Conservation (phyloP, 805 yeast genomes). For the Saturnispora halmiae region DNA sequence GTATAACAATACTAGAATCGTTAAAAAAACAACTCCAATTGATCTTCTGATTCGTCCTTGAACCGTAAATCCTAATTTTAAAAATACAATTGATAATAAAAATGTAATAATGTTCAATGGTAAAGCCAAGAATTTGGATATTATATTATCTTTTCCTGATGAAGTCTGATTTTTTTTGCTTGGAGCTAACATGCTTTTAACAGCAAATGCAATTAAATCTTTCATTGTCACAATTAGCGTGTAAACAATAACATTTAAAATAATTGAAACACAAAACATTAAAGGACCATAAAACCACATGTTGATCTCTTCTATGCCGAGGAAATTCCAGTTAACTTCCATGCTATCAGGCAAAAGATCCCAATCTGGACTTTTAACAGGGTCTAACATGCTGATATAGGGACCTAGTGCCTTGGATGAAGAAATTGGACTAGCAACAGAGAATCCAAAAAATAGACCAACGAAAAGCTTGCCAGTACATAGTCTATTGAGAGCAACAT, state of each 20-base stretch:
- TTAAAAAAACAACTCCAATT: constrained; percentile 12
- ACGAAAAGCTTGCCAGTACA: constrained; percentile 25
- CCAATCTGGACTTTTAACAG: constrained; percentile 38
- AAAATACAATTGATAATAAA: constrained; percentile 1
- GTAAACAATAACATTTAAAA: constrained; percentile 34
- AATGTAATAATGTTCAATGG: constrained; percentile 7
- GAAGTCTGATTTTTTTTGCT: not conserved
- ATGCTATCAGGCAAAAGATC: constrained; percentile 9
- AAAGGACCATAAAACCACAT: constrained; percentile 53
- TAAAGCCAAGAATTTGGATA: not conserved
- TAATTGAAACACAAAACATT: constrained; percentile 38
- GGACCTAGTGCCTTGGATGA: constrained; percentile 34
- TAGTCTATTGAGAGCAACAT: constrained; percentile 36
- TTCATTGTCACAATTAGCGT: constrained; percentile 17
- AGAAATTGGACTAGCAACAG: constrained; percentile 27
- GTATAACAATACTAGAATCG: constrained; percentile 31
- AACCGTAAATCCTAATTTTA: constrained; percentile 5
- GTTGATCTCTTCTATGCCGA: constrained; percentile 55
- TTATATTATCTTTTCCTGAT: not conserved
- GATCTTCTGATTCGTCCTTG: constrained; percentile 10
- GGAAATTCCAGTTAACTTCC: constrained; percentile 46
- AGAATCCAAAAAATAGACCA: constrained; percentile 21
- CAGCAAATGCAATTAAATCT: not conserved
- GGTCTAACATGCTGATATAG: constrained; percentile 38
- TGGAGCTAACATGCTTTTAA: constrained; percentile 1